Conservation (phyloP, 2,329 filamentous ascomycete species). For the Helotiales sp. region DNA sequence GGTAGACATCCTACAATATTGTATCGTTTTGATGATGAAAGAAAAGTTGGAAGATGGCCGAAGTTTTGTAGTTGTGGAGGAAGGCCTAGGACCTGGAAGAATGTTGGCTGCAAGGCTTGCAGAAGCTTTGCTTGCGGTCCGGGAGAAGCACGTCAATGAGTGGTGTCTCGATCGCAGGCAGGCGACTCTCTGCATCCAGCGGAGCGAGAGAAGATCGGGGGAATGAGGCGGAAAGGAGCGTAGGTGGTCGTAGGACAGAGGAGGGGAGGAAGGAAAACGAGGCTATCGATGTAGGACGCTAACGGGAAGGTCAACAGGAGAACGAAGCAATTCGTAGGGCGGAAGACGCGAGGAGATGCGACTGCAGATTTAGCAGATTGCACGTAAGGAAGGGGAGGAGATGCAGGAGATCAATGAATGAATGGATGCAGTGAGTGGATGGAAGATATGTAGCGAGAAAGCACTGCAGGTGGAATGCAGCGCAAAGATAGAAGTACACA, state of each 20-base stretch:
- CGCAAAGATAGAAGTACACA: conserved; percentile 1
- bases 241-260: conserved; percentile 12
- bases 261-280: conserved; percentile 6
- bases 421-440: not conserved
- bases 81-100: conserved; percentile 4
- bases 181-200: conserved; percentile 43
- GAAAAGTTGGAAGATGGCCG: not conserved
- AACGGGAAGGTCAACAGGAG: not conserved
- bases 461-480: not conserved
- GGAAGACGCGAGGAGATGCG: not conserved
- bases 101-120: conserved; percentile 20
- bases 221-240: conserved; percentile 29
- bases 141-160: conserved; percentile 42
- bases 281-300: conserved; percentile 12
- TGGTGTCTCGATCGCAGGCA: conserved; percentile 39
- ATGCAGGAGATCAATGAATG: not conserved
- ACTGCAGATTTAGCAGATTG: not conserved
- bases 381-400: not conserved
- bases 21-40: conserved; percentile 8
- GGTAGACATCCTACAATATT: conserved; percentile 21
- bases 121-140: conserved; percentile 26
- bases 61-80: not conserved
- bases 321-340: not conserved
- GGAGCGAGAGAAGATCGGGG: conserved; percentile 21
- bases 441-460: not conserved